A percentile compares a stretch with the other conserved stretches of the same genome.
Conservation (phyloP, 805 yeast genomes). For the Suhomyces tanzawaensis region DNA sequence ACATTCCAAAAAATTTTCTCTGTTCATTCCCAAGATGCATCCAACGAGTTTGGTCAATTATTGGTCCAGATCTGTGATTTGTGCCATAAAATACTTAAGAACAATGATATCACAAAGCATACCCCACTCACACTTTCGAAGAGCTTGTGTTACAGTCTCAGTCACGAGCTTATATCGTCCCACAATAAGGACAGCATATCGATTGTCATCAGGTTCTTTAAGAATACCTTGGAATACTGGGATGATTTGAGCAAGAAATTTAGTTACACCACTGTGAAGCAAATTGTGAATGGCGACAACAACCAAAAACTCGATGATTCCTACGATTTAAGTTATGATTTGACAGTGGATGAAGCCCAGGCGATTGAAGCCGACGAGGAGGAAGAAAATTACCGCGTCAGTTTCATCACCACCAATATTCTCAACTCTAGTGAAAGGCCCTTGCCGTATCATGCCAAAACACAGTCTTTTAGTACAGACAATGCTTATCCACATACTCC, state of each 20-base stretch:
- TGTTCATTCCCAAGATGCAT: conserved; percentile 14
- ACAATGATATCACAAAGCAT: conserved; percentile 42
- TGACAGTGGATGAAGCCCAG: conserved; percentile 26
- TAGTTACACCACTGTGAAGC: conserved; percentile 15
- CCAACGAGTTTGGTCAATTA: conserved; percentile 18
- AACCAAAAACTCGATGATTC: conserved; percentile 20
- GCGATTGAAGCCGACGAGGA: conserved; percentile 13
- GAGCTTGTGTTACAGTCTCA: conserved; percentile 52
- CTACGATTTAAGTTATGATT: conserved; percentile 33
- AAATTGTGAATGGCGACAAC: conserved; percentile 13
- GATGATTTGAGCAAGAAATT: conserved; percentile 21
- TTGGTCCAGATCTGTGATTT: conserved; percentile 46
- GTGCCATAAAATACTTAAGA: conserved; percentile 35
- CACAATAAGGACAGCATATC: conserved; percentile 45
- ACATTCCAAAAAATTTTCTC: conserved; percentile 36
- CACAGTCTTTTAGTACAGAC: conserved; percentile 9
- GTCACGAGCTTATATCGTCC: conserved; percentile 45
- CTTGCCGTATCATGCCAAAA: neutral
- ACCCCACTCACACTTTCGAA: conserved; percentile 40
- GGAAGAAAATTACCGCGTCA: conserved; percentile 11
- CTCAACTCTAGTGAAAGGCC: conserved; percentile 2
- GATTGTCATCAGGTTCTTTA: conserved; percentile 53
- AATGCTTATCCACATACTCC: conserved; percentile 7
- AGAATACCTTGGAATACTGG: conserved; percentile 55
- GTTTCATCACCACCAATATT: conserved; percentile 15